A percentile compares a stretch with the other conserved stretches of the same genome.
Conservation (phyloP, 768 basidiomycete species). For the Naganishia vaughanmartiniae region DNA sequence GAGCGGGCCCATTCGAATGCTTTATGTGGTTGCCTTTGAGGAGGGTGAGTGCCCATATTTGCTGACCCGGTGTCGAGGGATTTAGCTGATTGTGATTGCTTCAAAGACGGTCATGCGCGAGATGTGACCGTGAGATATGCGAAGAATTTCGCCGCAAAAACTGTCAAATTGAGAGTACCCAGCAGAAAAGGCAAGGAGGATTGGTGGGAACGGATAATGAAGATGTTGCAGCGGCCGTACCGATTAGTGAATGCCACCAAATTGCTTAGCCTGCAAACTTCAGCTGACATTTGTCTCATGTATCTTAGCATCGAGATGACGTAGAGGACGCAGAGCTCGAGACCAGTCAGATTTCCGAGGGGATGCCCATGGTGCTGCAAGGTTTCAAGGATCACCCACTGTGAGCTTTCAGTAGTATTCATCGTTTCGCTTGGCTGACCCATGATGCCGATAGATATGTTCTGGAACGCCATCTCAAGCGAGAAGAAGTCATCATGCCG, state of each 20-base stretch:
- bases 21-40: slow-evolving; percentile 90
- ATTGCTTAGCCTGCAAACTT: neutral
- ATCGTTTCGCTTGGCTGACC: neutral
- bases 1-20: slow-evolving; percentile 72
- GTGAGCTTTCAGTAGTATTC: slow-evolving; percentile 55
- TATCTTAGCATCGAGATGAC: slow-evolving; percentile 79
- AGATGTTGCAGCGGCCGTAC: slow-evolving; percentile 69
- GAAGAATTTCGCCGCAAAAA: slow-evolving; percentile 71
- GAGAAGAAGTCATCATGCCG: slow-evolving; percentile 79
- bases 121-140: slow-evolving; percentile 92
- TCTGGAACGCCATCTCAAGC: slow-evolving; percentile 78
- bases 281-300: slow-evolving; percentile 14
- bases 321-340: slow-evolving; percentile 86
- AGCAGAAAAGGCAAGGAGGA: slow-evolving; percentile 62
- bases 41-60: slow-evolving; percentile 57
- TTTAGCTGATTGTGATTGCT: neutral
- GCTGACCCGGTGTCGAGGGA: neutral
- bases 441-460: slow-evolving; percentile 62
- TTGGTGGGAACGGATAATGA: slow-evolving; percentile 80
- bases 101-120: slow-evolving; percentile 72
- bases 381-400: slow-evolving; percentile 96
- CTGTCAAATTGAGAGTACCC: slow-evolving; percentile 51
- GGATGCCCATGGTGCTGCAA: slow-evolving; percentile 83
- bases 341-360: slow-evolving; percentile 72
- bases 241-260: slow-evolving; percentile 62